phyloP scores from a whole-genome alignment of 345 rosid species.

The Hibiscus syriacus region DNA sequence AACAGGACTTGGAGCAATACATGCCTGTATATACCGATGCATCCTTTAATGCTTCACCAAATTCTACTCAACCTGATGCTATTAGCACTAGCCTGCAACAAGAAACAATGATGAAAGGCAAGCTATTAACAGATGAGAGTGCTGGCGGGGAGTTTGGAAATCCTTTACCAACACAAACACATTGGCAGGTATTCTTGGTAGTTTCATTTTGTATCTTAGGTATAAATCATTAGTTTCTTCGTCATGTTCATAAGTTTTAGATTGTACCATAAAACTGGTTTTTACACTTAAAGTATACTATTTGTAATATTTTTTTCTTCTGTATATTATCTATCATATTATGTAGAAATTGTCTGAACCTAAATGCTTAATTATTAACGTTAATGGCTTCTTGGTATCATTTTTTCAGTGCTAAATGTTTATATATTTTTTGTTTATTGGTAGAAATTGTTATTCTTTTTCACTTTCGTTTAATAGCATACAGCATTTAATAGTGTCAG shows the following conservation, averaged over 20 bases:
- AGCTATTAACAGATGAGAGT: slow-evolving; percentile 26
- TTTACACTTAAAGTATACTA: not conserved
- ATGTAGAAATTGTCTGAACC: not conserved
- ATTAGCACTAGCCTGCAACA: slow-evolving; percentile 18
- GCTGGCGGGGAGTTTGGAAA: slow-evolving; percentile 23
- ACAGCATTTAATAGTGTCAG: not conserved
- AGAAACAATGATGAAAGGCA: slow-evolving; percentile 27
- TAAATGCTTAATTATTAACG: not conserved
- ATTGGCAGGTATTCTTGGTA: slow-evolving; percentile 57
- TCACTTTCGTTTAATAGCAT: not conserved
- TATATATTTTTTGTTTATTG: not conserved
- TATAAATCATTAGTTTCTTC: not conserved
- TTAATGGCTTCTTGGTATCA: not conserved
- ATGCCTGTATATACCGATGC: slow-evolving; percentile 26
- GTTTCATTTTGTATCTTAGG: not conserved
- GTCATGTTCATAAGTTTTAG: not conserved
- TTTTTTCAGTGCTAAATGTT: not conserved
- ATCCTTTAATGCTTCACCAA: slow-evolving; percentile 27
- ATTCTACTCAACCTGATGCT: slow-evolving; percentile 19
- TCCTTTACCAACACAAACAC: slow-evolving; percentile 37
- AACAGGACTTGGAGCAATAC: slow-evolving; percentile 46
- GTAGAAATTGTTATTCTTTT: not conserved
- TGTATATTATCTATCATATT: not conserved
- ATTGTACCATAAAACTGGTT: not conserved
- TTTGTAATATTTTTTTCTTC: not conserved